Evolutionary conservation across 768 basidiomycete species (phyloP).

Genomic region (Cystoderma amianthinum): DNA sequence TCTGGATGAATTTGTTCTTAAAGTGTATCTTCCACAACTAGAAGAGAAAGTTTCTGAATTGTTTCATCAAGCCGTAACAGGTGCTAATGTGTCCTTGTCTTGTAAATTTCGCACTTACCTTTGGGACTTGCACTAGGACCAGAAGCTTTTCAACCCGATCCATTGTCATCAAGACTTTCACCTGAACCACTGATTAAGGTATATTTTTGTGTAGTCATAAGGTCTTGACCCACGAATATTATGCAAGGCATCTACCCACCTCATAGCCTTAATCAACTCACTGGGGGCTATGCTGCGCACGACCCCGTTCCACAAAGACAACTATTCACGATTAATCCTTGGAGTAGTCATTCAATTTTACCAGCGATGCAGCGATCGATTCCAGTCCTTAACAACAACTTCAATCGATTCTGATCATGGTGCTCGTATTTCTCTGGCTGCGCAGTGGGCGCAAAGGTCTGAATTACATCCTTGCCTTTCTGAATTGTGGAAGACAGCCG

Average conservation of each 20-base stretch:
- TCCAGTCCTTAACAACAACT: constrained; percentile 61
- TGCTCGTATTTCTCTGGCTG: constrained; percentile 46
- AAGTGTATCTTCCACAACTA: constrained; percentile 88
- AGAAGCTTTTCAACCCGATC: constrained; percentile 85
- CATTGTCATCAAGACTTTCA: constrained; percentile 56
- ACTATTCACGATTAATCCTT: constrained; percentile 89
- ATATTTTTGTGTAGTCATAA: constrained; percentile 3
- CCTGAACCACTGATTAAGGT: constrained; percentile 78
- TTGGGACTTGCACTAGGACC: constrained; percentile 39
- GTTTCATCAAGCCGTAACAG: constrained; percentile 80
- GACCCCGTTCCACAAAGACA: constrained; percentile 93
- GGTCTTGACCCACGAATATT: not conserved
- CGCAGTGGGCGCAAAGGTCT: constrained; percentile 80
- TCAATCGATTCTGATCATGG: constrained; percentile 29
- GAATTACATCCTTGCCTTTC: constrained; percentile 72
- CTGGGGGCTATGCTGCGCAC: constrained; percentile 86
- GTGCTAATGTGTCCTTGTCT: constrained; percentile 25
- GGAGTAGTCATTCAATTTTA: constrained; percentile 95
- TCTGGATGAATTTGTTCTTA: constrained; percentile 88
- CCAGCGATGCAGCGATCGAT: constrained; percentile 85
- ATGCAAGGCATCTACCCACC: constrained; percentile 75
- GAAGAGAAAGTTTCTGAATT: constrained; percentile 88
- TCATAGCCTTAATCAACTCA: constrained; percentile 88
- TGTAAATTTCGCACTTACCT: not conserved
- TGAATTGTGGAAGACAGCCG: constrained; percentile 51